Evolutionary conservation across 768 basidiomycete species (phyloP).

Genomic region (Hygrophorus pudorinus): DNA sequence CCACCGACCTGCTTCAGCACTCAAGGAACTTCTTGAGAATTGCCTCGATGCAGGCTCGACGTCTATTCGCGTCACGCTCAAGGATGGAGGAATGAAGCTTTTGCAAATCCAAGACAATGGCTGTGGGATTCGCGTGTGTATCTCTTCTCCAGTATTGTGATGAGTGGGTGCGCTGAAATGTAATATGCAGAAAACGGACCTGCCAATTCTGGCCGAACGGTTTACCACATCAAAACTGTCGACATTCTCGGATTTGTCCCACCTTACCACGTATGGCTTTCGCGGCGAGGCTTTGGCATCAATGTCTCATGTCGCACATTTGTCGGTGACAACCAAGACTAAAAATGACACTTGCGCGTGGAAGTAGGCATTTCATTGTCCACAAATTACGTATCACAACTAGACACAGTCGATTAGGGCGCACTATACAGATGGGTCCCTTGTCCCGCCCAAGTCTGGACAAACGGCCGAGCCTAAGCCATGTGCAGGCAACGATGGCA

Average conservation of each 20-base stretch:
- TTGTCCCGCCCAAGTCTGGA: slow-evolving; percentile 64
- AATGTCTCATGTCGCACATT: slow-evolving; percentile 86
- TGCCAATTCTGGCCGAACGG: slow-evolving; percentile 85
- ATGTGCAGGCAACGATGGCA: slow-evolving; percentile 92
- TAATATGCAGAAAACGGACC: slow-evolving; percentile 60
- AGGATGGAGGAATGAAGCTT: slow-evolving; percentile 92
- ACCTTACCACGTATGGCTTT: slow-evolving; percentile 90
- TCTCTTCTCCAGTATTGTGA: background rate
- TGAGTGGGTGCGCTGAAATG: background rate
- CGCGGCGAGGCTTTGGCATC: slow-evolving; percentile 95
- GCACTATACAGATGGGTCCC: slow-evolving; percentile 65
- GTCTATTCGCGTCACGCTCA: slow-evolving; percentile 77
- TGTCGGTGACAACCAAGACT: slow-evolving; percentile 88
- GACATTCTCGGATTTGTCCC: slow-evolving; percentile 75
- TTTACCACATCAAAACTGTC: slow-evolving; percentile 94
- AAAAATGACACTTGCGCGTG: slow-evolving; percentile 76
- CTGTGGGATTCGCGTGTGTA: slow-evolving; percentile 78
- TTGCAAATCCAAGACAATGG: slow-evolving; percentile 97
- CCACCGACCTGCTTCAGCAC: slow-evolving; percentile 83
- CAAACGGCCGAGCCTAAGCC: slow-evolving; percentile 72
- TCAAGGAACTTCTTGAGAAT: slow-evolving; percentile 95
- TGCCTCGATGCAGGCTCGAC: slow-evolving; percentile 89
- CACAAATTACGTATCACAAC: background rate
- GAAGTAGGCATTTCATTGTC: slow-evolving; percentile 56
- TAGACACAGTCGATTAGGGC: slow-evolving; percentile 42